Conservation (phyloP, 768 basidiomycete genomes). For the Mycena floridula region DNA sequence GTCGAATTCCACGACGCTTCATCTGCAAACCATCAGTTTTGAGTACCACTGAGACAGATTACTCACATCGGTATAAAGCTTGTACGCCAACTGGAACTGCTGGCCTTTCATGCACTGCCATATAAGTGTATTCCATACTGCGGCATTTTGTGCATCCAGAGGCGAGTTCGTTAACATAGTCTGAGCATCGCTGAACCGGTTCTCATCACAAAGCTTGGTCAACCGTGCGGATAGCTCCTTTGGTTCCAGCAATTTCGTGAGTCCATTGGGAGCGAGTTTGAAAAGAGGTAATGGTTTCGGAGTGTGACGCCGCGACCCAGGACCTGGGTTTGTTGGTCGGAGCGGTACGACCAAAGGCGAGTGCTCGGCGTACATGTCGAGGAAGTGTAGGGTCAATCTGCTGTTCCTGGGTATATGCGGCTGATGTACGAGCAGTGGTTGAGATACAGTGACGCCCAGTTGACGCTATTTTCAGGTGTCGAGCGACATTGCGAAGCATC, state of each 20-base stretch:
- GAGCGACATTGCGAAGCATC: too few species aligned
- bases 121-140: conserved; percentile 78
- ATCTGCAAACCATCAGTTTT: conserved; percentile 42
- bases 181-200: conserved; percentile 57
- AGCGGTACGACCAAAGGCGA: too few species aligned
- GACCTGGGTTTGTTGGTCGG: too few species aligned
- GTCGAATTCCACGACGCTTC: conserved; percentile 77
- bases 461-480: too few species aligned
- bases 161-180: conserved; percentile 63
- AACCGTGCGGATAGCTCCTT: conserved; percentile 55
- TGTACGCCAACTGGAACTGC: conserved; percentile 53
- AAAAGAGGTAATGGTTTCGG: too few species aligned
- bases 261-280: too few species aligned
- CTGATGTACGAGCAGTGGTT: too few species aligned
- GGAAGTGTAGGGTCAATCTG: too few species aligned
- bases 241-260: conserved; percentile 53
- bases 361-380: too few species aligned
- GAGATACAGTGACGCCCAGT: too few species aligned
- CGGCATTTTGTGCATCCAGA: conserved; percentile 65
- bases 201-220: conserved; percentile 47
- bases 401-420: too few species aligned
- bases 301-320: too few species aligned
- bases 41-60: conserved; percentile 2
- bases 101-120: conserved; percentile 52
- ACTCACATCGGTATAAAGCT: conserved; percentile 65